Percentiles rank a stretch among this genome's conserved stretches.
These are phyloP conservation scores for Carex arenaria DNA, from an alignment of 202 grass and related monocot species.

Conservation along the genomic window DNA sequence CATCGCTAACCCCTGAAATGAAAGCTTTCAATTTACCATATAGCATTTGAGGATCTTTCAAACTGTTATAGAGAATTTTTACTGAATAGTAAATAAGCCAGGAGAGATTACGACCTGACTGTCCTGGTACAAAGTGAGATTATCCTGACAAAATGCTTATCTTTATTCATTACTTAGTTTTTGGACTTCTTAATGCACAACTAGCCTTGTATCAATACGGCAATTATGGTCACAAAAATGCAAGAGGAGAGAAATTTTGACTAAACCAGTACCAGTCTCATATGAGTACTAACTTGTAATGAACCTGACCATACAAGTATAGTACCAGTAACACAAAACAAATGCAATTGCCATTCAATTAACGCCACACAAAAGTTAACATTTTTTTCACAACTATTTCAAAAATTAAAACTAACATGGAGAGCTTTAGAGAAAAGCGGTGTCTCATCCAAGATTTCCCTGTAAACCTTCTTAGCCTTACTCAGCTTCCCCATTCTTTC, in stretches of 20 bases:
- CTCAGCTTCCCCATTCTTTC: constrained; percentile 59
- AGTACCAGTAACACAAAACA: background rate
- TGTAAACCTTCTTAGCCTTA: constrained; percentile 61
- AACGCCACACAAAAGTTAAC: background rate
- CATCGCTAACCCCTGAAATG: constrained; percentile 69
- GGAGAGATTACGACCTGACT: background rate
- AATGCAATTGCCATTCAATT: background rate
- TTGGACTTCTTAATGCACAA: background rate
- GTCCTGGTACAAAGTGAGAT: background rate
- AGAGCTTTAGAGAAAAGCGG: constrained; percentile 73
- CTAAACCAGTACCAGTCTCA: background rate
- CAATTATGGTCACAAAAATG: background rate
- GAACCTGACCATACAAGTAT: background rate
- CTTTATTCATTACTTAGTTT: background rate
- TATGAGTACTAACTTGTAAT: too few relatives aligned
- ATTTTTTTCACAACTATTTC: background rate
- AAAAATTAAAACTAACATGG: constrained; percentile 53
- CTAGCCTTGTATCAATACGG: background rate
- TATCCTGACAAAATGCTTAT: background rate
- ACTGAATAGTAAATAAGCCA: background rate
- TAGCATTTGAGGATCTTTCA: background rate
- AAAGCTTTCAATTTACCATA: background rate
- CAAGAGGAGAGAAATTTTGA: background rate
- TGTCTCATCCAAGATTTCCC: constrained; percentile 52
- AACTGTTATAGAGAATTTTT: background rate